A percentile compares a stretch with the other conserved stretches of the same genome.
Conservation (phyloP, 1,139 yeast genomes). For the Saccharomycopsis hybrid region DNA sequence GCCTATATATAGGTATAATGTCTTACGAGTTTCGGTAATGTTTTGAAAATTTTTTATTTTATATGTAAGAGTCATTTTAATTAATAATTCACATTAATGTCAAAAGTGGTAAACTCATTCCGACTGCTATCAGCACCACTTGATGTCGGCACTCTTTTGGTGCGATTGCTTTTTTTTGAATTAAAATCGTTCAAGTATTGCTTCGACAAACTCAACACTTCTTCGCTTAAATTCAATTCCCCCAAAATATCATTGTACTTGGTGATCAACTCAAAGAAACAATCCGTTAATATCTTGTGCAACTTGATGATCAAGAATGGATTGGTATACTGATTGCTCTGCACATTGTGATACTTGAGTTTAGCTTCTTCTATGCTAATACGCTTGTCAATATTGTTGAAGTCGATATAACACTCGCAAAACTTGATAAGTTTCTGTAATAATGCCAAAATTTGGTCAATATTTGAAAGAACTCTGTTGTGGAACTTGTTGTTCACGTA, state of each 20-base stretch:
- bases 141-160: background rate
- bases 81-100: conserved; percentile 4
- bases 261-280: conserved; percentile 10
- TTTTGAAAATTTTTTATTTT: background rate
- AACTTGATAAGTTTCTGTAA: conserved; percentile 14
- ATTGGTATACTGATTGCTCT: conserved; percentile 13
- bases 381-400: conserved; percentile 4
- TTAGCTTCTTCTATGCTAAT: background rate
- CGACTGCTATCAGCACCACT: background rate
- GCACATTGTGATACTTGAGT: conserved; percentile 1
- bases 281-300: conserved; percentile 3
- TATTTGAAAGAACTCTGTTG: conserved; percentile 14
- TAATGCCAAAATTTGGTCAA: conserved; percentile 8
- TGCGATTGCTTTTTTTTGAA: background rate
- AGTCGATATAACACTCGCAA: conserved; percentile 15
- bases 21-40: background rate
- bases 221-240: conserved; percentile 17
- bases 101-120: background rate
- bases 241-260: conserved; percentile 14
- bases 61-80: background rate
- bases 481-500: conserved; percentile 5
- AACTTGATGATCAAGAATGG: conserved; percentile 10
- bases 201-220: conserved; percentile 16
- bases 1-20: too few species aligned
- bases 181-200: background rate